Conservation (phyloP, 306 rosid genomes). For the Cicer arietinum region DNA sequence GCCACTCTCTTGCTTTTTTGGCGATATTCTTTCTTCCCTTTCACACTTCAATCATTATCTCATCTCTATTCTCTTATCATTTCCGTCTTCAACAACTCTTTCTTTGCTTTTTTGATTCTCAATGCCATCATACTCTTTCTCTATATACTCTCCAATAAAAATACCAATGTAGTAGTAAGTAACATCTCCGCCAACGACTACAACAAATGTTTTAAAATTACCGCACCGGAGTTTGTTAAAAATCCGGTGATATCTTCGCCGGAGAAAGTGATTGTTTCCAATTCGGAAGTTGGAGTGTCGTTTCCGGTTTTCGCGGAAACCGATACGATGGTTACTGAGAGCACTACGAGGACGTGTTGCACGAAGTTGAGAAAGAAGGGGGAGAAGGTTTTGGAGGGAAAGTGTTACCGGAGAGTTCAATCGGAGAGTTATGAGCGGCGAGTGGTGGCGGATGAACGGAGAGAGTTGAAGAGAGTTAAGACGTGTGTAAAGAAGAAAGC, state of each 20-base stretch:
- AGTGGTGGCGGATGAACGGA: constrained; percentile 27
- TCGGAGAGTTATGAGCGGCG: constrained; percentile 54
- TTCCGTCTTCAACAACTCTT: constrained; percentile 46
- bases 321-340: constrained; percentile 44
- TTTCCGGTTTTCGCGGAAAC: constrained; percentile 22
- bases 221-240: not conserved
- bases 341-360: constrained; percentile 21
- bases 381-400: constrained; percentile 41
- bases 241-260: not conserved
- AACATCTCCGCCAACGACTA: constrained; percentile 36
- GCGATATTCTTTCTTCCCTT: constrained; percentile 44
- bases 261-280: not conserved
- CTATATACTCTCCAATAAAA: constrained; percentile 49
- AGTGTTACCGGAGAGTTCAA: constrained; percentile 53
- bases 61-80: not conserved
- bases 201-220: constrained; percentile 30
- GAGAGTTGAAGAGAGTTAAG: constrained; percentile 43
- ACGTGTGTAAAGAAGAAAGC: constrained; percentile 38
- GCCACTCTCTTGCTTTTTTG: constrained; percentile 46
- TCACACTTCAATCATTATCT: constrained; percentile 8
- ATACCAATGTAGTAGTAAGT: not conserved
- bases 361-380: not conserved
- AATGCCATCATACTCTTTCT: constrained; percentile 55
- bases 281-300: not conserved
- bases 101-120: constrained; percentile 57